Evolutionary conservation across 2,329 filamentous ascomycete species (phyloP), one percentile per base, ranked within the genome.

Genomic region (Fusarium xylarioides): DNA sequence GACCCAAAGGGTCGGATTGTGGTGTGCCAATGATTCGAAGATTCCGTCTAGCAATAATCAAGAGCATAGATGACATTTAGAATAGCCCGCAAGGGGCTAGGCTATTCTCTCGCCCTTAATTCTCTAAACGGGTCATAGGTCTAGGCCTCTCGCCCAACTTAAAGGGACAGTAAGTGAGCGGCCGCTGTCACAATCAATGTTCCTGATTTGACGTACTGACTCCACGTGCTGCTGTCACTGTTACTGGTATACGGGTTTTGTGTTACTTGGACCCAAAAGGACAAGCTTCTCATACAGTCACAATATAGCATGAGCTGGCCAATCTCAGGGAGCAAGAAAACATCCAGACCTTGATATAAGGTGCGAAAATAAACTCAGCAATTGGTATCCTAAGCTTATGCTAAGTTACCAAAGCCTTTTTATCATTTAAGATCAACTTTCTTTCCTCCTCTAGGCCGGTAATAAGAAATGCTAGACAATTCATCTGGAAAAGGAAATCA

Each of bases 71-170:
- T 26, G 26, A 37, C 34, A 30, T 18, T 26, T 23, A 49, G 26
- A 30, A 4, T 16, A 37, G 38, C 28, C 70, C 53, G 66, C 49
- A 68, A 74, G 46, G 35, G 54, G 66, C 35, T 68, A 73, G 57
- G 23, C 40, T 23, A 47, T 49, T 34, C 42, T 28, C 42, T 58
- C 44, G 23, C 37, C 49, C 26, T 50, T 53, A 21, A 47, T 70
- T 46, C 40, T 44, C 49, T 26, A 26, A 21, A 40, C 18, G 28
- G 47, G 52, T 73, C 18, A 16, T 19, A 49, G 72, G 70, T 52
- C 53, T 70, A 23, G 57, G 57, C 56, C 54, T 56, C 60, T 66
- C 57, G 16, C 47, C 42, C 62, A 73, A 66, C 58, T 57, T 43
- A 26, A 26, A 44, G 37, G 30, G 38, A 35, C 15, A 16, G 34